Conservation (phyloP, 495 filamentous ascomycete species). For the Alectoria sarmentosa region DNA sequence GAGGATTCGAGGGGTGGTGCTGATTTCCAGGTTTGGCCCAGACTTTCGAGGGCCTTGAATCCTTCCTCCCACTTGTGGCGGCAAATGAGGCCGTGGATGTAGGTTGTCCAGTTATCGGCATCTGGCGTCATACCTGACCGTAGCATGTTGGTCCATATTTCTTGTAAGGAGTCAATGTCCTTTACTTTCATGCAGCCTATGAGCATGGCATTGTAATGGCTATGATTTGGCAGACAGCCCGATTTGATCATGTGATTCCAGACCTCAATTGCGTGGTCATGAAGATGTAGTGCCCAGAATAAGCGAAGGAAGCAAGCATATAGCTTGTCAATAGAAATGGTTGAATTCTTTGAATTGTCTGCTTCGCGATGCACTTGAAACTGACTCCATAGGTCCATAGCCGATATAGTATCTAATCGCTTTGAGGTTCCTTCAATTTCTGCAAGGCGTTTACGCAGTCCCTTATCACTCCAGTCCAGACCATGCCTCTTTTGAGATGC, state of each 20-base stretch:
- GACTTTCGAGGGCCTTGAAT: slow-evolving; percentile 51
- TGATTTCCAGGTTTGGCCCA: slow-evolving; percentile 47
- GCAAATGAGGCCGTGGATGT: slow-evolving; percentile 53
- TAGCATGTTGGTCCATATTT: slow-evolving; percentile 52
- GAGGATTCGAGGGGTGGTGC: slow-evolving; percentile 18
- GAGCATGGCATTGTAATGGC: slow-evolving; percentile 59
- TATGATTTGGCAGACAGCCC: slow-evolving; percentile 44
- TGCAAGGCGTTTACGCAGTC: not conserved
- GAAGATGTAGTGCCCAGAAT: slow-evolving; percentile 43
- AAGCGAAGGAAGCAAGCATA: slow-evolving; percentile 50
- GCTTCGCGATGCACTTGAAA: slow-evolving; percentile 7
- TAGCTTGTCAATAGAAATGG: slow-evolving; percentile 27
- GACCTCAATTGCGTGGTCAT: slow-evolving; percentile 45
- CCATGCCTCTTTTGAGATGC: not conserved
- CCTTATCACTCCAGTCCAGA: slow-evolving; percentile 11
- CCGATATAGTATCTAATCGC: slow-evolving; percentile 4
- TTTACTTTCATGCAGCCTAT: slow-evolving; percentile 44
- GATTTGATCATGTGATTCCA: slow-evolving; percentile 51
- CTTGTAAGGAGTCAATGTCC: slow-evolving; percentile 44
- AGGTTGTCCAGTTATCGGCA: slow-evolving; percentile 49
- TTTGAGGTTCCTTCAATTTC: not conserved
- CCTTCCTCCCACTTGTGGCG: slow-evolving; percentile 40
- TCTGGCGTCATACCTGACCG: slow-evolving; percentile 48
- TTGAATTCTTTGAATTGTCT: slow-evolving; percentile 6
- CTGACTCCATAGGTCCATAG: slow-evolving; percentile 18